These are phyloP conservation scores for Glycine tomentella DNA, from an alignment of 306 rosid species.

Conservation along the genomic window DNA sequence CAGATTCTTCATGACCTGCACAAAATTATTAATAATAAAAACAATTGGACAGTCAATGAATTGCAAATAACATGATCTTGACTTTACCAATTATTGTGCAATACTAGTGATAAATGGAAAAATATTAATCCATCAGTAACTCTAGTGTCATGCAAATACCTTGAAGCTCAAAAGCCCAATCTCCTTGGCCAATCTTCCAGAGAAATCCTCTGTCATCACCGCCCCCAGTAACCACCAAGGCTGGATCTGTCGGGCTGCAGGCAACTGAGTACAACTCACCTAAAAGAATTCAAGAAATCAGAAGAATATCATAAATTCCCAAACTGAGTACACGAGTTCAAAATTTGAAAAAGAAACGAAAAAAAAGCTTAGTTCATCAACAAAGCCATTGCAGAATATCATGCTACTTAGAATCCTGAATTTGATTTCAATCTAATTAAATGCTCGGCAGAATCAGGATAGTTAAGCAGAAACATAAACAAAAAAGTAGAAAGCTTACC, in stretches of 20 bases:
- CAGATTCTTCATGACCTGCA: constrained; percentile 85
- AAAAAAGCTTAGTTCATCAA: not conserved
- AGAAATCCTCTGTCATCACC: constrained; percentile 90
- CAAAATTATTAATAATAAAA: constrained; percentile 8
- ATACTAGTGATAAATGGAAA: not conserved
- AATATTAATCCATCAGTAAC: constrained; percentile 17
- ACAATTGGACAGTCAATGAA: constrained; percentile 2
- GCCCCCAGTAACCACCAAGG: constrained; percentile 90
- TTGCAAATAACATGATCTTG: constrained; percentile 21
- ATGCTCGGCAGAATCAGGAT: not conserved
- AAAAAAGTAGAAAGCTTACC: constrained; percentile 55
- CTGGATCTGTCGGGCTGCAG: constrained; percentile 78
- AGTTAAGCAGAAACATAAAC: constrained; percentile 3
- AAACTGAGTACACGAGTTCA: not conserved
- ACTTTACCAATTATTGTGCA: constrained; percentile 20
- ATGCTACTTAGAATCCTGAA: not conserved
- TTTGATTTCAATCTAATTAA: constrained; percentile 20
- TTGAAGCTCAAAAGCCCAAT: constrained; percentile 81
- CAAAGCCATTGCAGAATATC: constrained; percentile 1
- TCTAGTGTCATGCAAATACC: constrained; percentile 53
- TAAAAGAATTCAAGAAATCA: constrained; percentile 45
- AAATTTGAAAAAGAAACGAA: not conserved
- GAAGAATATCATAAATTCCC: constrained; percentile 23
- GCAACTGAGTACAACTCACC: constrained; percentile 82
- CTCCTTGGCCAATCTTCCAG: constrained; percentile 86